phyloP scores from a whole-genome alignment of 129 eudicot species.

The Saposhnikovia divaricata region DNA sequence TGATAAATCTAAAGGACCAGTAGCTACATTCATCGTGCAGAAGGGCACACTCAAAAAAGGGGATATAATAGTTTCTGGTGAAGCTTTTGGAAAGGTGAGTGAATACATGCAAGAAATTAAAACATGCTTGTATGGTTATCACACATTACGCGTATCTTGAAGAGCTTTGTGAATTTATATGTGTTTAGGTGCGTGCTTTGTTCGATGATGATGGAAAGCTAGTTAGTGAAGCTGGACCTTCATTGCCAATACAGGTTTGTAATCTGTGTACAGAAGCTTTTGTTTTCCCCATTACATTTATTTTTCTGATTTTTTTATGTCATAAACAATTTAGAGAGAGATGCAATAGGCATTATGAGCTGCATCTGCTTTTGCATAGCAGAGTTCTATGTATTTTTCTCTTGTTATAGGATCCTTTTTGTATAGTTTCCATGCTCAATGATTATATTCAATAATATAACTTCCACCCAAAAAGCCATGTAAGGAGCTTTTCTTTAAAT shows the following conservation, averaged over 20 bases:
- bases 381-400: not conserved
- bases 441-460: not conserved
- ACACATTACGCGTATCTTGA: not conserved
- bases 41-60: constrained; percentile 89
- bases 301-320: too few species aligned
- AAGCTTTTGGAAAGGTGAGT: constrained; percentile 85
- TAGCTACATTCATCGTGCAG: constrained; percentile 92
- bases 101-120: not conserved
- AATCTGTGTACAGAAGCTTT: not conserved
- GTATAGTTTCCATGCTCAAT: not conserved
- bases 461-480: not conserved
- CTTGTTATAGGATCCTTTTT: not conserved
- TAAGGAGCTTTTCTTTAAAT: not conserved
- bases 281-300: not conserved
- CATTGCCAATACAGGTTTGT: constrained; percentile 84
- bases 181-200: constrained; percentile 78
- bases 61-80: constrained; percentile 82
- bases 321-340: not conserved
- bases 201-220: constrained; percentile 86
- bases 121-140: not conserved
- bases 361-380: not conserved
- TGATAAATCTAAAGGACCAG: constrained; percentile 88
- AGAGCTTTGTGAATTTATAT: constrained; percentile 11
- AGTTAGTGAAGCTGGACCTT: constrained; percentile 87
- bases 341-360: not conserved